A percentile compares a stretch with the other conserved stretches of the same genome.
These are phyloP conservation scores for Mucor lusitanicus DNA, from an alignment of 371 early-diverging fungal genomes.

Conservation along the genomic window DNA sequence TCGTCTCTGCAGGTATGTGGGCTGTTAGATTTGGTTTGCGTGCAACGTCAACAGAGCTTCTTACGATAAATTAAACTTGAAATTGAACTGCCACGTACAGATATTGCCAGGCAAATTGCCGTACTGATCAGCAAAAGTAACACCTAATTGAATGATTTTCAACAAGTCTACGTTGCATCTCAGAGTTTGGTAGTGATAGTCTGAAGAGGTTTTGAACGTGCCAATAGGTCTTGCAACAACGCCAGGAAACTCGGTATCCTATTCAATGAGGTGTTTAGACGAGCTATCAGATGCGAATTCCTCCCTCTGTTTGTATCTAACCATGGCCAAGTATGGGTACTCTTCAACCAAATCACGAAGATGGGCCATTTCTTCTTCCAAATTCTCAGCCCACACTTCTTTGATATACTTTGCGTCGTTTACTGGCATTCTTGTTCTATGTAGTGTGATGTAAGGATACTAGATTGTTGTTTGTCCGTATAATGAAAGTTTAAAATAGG, in stretches of 20 bases:
- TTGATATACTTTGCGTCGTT: constrained; percentile 67
- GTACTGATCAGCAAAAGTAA: constrained; percentile 94
- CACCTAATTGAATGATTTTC: constrained; percentile 98
- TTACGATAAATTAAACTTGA: constrained; percentile 92
- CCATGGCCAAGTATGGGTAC: constrained; percentile 98
- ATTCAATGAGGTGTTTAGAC: neutral
- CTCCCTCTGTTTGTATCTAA: constrained; percentile 29
- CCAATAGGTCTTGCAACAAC: constrained; percentile 99
- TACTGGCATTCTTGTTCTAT: constrained; percentile 33
- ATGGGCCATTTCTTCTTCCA: constrained; percentile 93
- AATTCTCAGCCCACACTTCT: constrained; percentile 98
- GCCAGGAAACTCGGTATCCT: constrained; percentile 99
- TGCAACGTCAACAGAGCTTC: constrained; percentile 9
- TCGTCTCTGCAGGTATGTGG: constrained; percentile 69
- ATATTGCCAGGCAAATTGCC: constrained; percentile 91
- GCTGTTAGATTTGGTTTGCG: neutral
- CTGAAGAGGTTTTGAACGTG: constrained; percentile 91
- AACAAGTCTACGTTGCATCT: constrained; percentile 99
- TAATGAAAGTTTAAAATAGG: neutral
- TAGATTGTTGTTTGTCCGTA: neutral
- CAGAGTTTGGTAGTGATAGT: constrained; percentile 98
- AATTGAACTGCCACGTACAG: constrained; percentile 99
- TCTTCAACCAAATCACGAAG: constrained; percentile 90
- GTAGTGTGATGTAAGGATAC: neutral
- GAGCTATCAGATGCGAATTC: neutral